These are phyloP conservation scores for Beauveria sp. DNA, from an alignment of 2,329 filamentous ascomycete species.

Conservation along the genomic window DNA sequence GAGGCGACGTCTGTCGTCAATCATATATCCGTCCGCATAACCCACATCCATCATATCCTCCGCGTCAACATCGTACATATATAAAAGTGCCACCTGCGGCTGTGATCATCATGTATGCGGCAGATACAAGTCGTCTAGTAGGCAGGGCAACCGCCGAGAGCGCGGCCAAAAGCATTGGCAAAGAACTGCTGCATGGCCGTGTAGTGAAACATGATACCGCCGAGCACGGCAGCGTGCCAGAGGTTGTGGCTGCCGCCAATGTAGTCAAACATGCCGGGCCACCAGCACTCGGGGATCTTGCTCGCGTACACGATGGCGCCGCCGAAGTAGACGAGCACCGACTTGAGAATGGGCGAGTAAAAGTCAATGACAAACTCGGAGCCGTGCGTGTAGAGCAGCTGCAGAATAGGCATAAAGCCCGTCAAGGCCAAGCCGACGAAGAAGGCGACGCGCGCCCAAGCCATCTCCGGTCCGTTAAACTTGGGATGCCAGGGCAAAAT, in stretches of 20 bases:
- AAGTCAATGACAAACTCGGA: conserved; percentile 78
- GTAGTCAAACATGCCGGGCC: conserved; percentile 90
- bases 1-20: neutral
- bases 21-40: neutral
- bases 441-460: conserved; percentile 86
- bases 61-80: neutral
- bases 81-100: neutral
- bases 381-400: conserved; percentile 73
- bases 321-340: conserved; percentile 73
- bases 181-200: conserved; percentile 95
- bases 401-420: conserved; percentile 80
- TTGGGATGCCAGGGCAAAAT: conserved; percentile 92
- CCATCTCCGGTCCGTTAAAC: conserved; percentile 89
- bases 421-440: conserved; percentile 82
- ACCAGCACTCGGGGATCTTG: conserved; percentile 89
- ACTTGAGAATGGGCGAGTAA: conserved; percentile 81
- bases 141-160: conserved; percentile 49
- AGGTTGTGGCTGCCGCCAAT: conserved; percentile 93
- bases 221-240: conserved; percentile 91
- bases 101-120: neutral
- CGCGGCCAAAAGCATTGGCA: conserved; percentile 63
- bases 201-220: conserved; percentile 97
- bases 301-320: conserved; percentile 86
- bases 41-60: neutral
- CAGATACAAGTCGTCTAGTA: conserved; percentile 28